phyloP scores from a whole-genome alignment of 345 rosid genomes.

The Gossypium bickii region DNA sequence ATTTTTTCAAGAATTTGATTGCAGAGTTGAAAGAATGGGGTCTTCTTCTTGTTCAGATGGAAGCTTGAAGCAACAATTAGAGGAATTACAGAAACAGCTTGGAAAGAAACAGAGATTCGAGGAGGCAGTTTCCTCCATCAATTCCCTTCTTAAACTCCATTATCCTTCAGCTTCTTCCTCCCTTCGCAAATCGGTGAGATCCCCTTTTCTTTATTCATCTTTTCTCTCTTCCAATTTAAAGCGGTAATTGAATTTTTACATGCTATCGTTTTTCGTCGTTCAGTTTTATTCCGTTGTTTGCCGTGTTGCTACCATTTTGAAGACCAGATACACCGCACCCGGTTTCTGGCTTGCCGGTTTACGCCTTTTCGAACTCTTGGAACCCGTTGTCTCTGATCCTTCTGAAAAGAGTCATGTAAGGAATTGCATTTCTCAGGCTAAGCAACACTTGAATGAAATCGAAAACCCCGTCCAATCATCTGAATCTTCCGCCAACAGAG shows the following conservation, averaged over 20 bases:
- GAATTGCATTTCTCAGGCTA: conserved; percentile 63
- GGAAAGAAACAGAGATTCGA: conserved; percentile 79
- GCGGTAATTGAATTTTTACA: not conserved
- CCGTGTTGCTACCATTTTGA: conserved; percentile 76
- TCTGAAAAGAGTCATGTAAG: conserved; percentile 62
- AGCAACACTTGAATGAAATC: conserved; percentile 47
- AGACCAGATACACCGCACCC: conserved; percentile 75
- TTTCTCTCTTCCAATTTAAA: not conserved
- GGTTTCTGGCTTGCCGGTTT: conserved; percentile 87
- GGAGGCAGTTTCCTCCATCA: conserved; percentile 61
- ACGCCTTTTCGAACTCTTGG: conserved; percentile 61
- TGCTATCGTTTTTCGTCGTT: conserved; percentile 2
- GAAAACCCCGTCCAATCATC: conserved; percentile 34
- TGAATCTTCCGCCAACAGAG: conserved; percentile 33
- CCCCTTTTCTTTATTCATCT: not conserved
- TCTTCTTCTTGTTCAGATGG: conserved; percentile 49
- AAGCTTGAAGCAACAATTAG: conserved; percentile 51
- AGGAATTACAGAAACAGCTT: conserved; percentile 74
- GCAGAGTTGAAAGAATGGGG: conserved; percentile 8
- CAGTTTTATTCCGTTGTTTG: conserved; percentile 74
- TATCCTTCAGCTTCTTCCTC: conserved; percentile 61
- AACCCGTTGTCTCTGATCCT: conserved; percentile 43
- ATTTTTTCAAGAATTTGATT: not conserved
- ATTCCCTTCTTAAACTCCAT: conserved; percentile 41
- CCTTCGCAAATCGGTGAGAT: conserved; percentile 56